phyloP scores from a whole-genome alignment of 768 basidiomycete species.

The Coprinopsis marcescibilis region DNA sequence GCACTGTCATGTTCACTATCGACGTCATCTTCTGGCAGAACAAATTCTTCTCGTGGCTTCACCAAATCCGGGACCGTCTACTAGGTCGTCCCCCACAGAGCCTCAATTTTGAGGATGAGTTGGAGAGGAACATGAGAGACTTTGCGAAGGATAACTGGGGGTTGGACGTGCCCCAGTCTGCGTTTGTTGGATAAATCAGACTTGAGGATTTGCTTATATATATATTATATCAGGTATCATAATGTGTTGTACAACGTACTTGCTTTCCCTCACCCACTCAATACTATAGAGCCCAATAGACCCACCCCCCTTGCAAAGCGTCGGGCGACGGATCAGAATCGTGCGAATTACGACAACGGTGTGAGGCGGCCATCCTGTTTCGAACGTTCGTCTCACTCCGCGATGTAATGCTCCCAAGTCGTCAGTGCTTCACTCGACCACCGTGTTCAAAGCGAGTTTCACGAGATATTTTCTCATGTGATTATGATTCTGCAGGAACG shows the following conservation, averaged over 20 bases:
- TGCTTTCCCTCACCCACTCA: not conserved
- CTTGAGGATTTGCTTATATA: not conserved
- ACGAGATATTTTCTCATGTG: not conserved
- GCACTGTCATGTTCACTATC: slow-evolving; percentile 54
- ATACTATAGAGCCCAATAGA: too few relatives aligned
- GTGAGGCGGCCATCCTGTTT: too few relatives aligned
- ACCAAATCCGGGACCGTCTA: slow-evolving; percentile 28
- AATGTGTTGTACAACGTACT: too few relatives aligned
- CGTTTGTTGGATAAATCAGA: slow-evolving; percentile 42
- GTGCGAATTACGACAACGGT: too few relatives aligned
- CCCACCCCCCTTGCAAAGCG: too few relatives aligned
- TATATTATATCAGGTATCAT: not conserved
- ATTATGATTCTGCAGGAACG: too few relatives aligned
- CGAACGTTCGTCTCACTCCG: too few relatives aligned
- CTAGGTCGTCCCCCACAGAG: slow-evolving; percentile 39
- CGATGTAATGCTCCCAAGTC: too few relatives aligned
- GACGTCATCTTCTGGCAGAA: slow-evolving; percentile 70
- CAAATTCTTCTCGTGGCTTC: slow-evolving; percentile 46
- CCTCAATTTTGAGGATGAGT: slow-evolving; percentile 71
- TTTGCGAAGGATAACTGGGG: slow-evolving; percentile 80
- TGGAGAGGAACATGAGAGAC: slow-evolving; percentile 68
- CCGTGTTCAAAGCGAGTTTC: slow-evolving; percentile 8
- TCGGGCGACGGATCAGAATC: too few relatives aligned
- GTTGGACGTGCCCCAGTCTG: slow-evolving; percentile 57
- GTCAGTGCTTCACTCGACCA: slow-evolving; percentile 3